Conservation (phyloP, 2,329 filamentous ascomycete genomes). For the Claviceps sp. region DNA sequence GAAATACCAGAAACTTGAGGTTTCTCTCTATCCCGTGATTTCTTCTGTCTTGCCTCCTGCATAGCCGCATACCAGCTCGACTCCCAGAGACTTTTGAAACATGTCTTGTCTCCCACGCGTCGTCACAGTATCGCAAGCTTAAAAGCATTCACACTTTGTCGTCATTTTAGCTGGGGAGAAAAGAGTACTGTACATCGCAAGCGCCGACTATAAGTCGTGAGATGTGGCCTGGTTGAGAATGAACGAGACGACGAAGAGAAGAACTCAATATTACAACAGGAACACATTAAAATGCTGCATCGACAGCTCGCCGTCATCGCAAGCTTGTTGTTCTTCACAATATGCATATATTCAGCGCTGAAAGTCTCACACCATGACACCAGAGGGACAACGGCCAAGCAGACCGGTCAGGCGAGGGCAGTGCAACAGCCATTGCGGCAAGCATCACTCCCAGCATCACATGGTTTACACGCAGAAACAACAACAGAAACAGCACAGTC, state of each 20-base stretch:
- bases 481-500: slow-evolving; percentile 2
- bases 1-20: not conserved
- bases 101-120: not conserved
- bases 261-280: too few species aligned
- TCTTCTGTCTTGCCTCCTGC: not conserved
- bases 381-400: not conserved
- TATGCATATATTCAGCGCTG: slow-evolving; percentile 22
- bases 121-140: too few species aligned
- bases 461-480: not conserved
- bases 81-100: not conserved
- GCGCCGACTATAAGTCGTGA: not conserved
- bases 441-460: not conserved
- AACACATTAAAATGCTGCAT: slow-evolving; percentile 19
- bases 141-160: too few species aligned
- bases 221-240: too few species aligned
- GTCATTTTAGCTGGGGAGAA: too few species aligned
- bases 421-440: not conserved
- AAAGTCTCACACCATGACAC: slow-evolving; percentile 7
- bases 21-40: too few species aligned
- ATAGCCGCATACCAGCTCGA: not conserved
- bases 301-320: slow-evolving; percentile 17
- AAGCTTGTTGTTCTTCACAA: slow-evolving; percentile 23
- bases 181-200: not conserved
- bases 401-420: not conserved
- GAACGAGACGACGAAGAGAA: too few species aligned